Evolutionary conservation across 768 basidiomycete species (phyloP).

Genomic region (Hydnomerulius pinastri): DNA sequence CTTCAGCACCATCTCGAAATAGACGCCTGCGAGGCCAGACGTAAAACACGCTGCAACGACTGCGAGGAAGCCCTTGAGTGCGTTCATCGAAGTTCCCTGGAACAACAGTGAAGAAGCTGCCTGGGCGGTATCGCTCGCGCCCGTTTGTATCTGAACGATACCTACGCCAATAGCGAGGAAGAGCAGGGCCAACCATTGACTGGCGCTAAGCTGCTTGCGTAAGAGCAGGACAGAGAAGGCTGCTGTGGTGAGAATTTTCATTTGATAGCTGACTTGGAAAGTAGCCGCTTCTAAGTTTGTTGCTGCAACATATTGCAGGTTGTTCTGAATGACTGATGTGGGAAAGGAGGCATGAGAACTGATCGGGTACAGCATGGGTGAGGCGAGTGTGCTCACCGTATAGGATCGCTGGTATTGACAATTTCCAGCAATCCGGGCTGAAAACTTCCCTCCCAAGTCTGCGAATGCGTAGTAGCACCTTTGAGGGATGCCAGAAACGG

Average conservation of each 20-base stretch:
- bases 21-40: conserved; percentile 94
- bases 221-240: conserved; percentile 84
- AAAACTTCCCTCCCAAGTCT: conserved; percentile 71
- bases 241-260: conserved; percentile 96
- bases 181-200: conserved; percentile 84
- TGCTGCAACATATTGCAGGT: conserved; percentile 92
- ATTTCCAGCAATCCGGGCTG: conserved; percentile 93
- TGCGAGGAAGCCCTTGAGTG: conserved; percentile 84
- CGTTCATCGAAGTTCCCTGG: conserved; percentile 65
- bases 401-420: conserved; percentile 94
- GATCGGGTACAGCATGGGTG: not conserved
- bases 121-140: conserved; percentile 23
- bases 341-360: conserved; percentile 9
- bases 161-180: conserved; percentile 88
- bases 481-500: conserved; percentile 39
- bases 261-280: conserved; percentile 96
- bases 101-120: conserved; percentile 31
- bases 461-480: conserved; percentile 48
- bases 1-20: conserved; percentile 98
- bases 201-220: conserved; percentile 67
- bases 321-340: conserved; percentile 81
- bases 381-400: conserved; percentile 53
- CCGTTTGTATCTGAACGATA: conserved; percentile 81
- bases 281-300: conserved; percentile 94
- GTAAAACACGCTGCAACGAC: conserved; percentile 92